Percentiles rank a stretch among this genome's conserved stretches.
Evolutionary conservation across 148 eudicot genomes (phyloP).

Genomic region (Mesembryanthemum crystallinum): DNA sequence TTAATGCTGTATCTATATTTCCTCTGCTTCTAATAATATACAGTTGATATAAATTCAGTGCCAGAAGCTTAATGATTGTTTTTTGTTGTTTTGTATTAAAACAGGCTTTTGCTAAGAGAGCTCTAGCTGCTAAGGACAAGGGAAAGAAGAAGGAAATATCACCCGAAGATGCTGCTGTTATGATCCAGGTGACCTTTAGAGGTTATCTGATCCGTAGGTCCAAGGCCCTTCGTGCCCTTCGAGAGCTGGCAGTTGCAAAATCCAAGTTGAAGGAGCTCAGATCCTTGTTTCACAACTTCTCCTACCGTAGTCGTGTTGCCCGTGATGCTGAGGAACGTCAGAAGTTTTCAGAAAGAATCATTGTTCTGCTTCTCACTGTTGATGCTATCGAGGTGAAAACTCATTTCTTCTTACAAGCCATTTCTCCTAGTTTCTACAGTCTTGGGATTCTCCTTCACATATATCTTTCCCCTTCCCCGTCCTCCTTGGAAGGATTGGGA

Average conservation of each 20-base stretch:
- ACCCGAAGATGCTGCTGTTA: slow-evolving; percentile 70
- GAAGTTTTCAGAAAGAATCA: slow-evolving; percentile 75
- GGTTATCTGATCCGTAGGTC: slow-evolving; percentile 79
- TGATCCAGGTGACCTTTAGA: slow-evolving; percentile 75
- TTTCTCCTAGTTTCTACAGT: too few species aligned
- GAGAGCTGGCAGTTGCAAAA: slow-evolving; percentile 86
- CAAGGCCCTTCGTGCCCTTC: slow-evolving; percentile 77
- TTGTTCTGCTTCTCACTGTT: slow-evolving; percentile 90
- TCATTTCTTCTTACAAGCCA: background rate
- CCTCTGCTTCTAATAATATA: background rate
- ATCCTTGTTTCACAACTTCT: slow-evolving; percentile 75
- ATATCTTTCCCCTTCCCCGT: too few species aligned
- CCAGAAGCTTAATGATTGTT: background rate
- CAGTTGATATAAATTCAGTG: background rate
- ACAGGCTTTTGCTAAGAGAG: slow-evolving; percentile 84
- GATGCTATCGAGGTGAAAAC: slow-evolving; percentile 81
- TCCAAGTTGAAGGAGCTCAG: slow-evolving; percentile 85
- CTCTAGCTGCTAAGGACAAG: slow-evolving; percentile 36
- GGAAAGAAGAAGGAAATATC: slow-evolving; percentile 81
- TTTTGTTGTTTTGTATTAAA: background rate
- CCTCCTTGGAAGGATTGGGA: too few species aligned
- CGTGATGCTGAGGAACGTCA: slow-evolving; percentile 89
- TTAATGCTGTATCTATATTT: too few species aligned
- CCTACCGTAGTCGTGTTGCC: slow-evolving; percentile 66
- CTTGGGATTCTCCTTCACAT: too few species aligned